These are phyloP conservation scores for Aspergillus ochraceus DNA, from an alignment of 2,329 filamentous ascomycete species.

Conservation along the genomic window DNA sequence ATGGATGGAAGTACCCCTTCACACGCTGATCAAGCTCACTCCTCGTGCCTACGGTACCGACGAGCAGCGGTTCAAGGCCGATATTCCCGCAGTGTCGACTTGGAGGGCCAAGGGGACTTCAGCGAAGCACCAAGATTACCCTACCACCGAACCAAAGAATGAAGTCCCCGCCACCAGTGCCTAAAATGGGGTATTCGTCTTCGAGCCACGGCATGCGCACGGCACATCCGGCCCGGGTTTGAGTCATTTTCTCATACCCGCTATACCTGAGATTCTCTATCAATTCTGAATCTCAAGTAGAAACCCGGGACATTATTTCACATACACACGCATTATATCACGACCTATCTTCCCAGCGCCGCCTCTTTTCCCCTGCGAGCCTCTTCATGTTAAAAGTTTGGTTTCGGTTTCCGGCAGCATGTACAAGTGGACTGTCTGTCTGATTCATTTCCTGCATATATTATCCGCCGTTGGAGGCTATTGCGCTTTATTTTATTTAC, in stretches of 20 bases:
- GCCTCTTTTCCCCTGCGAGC: background rate
- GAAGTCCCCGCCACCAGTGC: background rate
- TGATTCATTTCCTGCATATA: background rate
- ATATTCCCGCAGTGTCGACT: constrained; percentile 94
- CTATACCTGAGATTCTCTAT: too few species aligned
- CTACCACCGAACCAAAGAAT: constrained; percentile 9
- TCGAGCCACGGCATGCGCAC: too few species aligned
- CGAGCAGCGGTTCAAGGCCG: constrained; percentile 81
- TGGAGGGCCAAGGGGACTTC: constrained; percentile 93
- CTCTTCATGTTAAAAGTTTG: background rate
- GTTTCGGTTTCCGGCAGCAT: background rate
- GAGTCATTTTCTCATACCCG: background rate
- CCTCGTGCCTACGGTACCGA: constrained; percentile 92
- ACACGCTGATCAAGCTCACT: constrained; percentile 94
- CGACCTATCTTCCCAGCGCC: background rate
- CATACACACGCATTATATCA: background rate
- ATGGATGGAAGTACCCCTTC: constrained; percentile 98
- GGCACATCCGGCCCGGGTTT: background rate
- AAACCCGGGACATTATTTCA: too few species aligned
- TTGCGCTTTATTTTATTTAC: background rate
- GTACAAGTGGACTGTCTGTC: background rate
- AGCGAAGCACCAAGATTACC: constrained; percentile 72
- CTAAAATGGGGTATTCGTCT: background rate
- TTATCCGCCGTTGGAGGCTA: background rate
- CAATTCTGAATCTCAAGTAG: too few species aligned